Evolutionary conservation across 345 rosid species (phyloP).

Genomic region (Carallia brachiata): DNA sequence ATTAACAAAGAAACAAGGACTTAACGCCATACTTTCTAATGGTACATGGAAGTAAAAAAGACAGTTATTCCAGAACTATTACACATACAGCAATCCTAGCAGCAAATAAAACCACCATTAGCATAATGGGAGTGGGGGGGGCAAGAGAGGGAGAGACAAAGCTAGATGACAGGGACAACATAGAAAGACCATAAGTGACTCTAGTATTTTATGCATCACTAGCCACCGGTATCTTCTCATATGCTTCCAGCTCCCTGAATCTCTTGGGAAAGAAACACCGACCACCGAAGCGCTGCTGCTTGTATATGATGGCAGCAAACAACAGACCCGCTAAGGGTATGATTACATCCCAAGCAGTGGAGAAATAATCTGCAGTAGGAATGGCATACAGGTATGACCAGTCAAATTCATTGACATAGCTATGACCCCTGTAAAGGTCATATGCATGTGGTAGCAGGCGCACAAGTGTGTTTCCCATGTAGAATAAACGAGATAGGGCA

Average conservation of each 20-base stretch:
- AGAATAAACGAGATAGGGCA: conserved; percentile 24
- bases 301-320: conserved; percentile 16
- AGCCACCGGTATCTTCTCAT: conserved; percentile 20
- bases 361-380: conserved; percentile 36
- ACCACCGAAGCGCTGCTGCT: conserved; percentile 28
- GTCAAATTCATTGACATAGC: conserved; percentile 6
- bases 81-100: no score
- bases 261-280: conserved; percentile 23
- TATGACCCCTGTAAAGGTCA: conserved; percentile 20
- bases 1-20: no score
- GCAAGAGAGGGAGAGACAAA: no score
- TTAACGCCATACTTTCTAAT: no score
- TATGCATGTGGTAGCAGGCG: conserved; percentile 26
- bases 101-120: no score
- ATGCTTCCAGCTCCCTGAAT: conserved; percentile 12
- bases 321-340: conserved; percentile 26
- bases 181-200: no score
- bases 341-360: conserved; percentile 41
- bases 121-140: no score
- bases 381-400: conserved; percentile 43
- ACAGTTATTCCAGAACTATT: no score
- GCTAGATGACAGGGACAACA: no score
- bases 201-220: conserved; percentile 13
- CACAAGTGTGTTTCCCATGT: conserved; percentile 21
- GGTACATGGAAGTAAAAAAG: no score